Evolutionary conservation across 208 protist genomes (phyloP).

Genomic region (Trichomonas gallinae): DNA sequence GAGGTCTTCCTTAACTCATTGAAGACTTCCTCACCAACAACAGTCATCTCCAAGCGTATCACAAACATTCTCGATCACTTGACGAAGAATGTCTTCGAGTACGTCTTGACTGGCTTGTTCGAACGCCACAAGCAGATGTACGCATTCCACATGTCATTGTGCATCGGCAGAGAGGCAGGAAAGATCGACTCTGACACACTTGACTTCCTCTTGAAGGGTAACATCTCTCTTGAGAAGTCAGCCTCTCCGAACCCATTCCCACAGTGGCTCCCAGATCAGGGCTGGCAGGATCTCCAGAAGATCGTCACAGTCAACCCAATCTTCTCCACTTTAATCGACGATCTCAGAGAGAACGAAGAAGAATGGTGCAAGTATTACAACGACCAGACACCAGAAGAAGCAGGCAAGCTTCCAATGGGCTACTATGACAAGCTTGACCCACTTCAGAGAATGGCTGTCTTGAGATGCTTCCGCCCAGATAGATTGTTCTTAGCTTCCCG

Average conservation of each 20-base stretch:
- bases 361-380: conserved; percentile 73
- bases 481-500: conserved; percentile 73
- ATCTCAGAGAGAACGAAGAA: conserved; percentile 50
- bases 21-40: conserved; percentile 59
- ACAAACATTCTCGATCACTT: conserved; percentile 85
- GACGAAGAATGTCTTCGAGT: conserved; percentile 87
- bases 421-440: conserved; percentile 54
- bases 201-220: conserved; percentile 94
- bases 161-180: conserved; percentile 68
- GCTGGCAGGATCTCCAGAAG: conserved; percentile 80
- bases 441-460: conserved; percentile 77
- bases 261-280: conserved; percentile 72
- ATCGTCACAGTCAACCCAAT: conserved; percentile 52
- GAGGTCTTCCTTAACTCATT: conserved; percentile 88
- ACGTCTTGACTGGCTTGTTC: conserved; percentile 92
- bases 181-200: conserved; percentile 63
- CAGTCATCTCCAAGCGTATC: conserved; percentile 69
- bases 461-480: conserved; percentile 87
- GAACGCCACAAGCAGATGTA: conserved; percentile 93
- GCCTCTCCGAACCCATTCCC: conserved; percentile 57
- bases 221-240: conserved; percentile 71
- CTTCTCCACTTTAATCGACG: conserved; percentile 57
- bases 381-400: conserved; percentile 73
- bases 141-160: conserved; percentile 83
- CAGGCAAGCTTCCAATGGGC: conserved; percentile 54